Evolutionary conservation across 1,284 basidiomycete species (phyloP).

Genomic region (Irpex sp.): DNA sequence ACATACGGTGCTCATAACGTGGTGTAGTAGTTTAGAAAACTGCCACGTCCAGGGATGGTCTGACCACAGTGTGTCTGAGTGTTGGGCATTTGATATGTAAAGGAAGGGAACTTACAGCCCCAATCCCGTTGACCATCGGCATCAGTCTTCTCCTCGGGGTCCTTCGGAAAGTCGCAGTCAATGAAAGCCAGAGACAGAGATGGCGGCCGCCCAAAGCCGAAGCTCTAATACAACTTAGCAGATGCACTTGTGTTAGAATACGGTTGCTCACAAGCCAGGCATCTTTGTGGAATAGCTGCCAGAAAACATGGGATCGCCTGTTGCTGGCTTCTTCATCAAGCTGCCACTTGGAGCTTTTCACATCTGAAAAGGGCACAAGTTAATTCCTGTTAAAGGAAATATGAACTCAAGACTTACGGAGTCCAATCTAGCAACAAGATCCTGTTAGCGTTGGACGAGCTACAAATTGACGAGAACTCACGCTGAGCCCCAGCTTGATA

Average conservation of each 20-base stretch:
- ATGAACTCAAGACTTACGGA: constrained; percentile 44
- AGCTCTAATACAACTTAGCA: constrained; percentile 41
- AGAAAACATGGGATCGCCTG: constrained; percentile 54
- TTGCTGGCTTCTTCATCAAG: constrained; percentile 42
- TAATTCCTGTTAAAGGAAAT: neutral
- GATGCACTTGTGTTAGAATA: neutral
- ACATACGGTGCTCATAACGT: constrained; percentile 50
- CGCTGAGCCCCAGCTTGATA: constrained; percentile 53
- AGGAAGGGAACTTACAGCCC: constrained; percentile 40
- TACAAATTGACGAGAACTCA: constrained; percentile 27
- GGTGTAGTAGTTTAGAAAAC: constrained; percentile 49
- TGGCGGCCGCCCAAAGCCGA: constrained; percentile 59
- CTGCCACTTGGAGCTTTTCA: constrained; percentile 57
- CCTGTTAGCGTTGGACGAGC: neutral
- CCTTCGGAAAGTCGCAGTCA: constrained; percentile 52
- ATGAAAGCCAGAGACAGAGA: constrained; percentile 49
- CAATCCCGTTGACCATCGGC: constrained; percentile 38
- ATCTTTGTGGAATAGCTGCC: constrained; percentile 59
- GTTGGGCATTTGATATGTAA: neutral
- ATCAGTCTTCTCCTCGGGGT: constrained; percentile 35
- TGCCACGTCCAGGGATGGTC: constrained; percentile 56
- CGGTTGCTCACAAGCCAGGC: constrained; percentile 48
- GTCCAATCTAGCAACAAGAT: constrained; percentile 46
- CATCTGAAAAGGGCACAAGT: constrained; percentile 38
- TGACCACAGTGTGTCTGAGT: constrained; percentile 18